Conservation (phyloP, 129 eudicot genomes). For the Ambrosia trifida region DNA sequence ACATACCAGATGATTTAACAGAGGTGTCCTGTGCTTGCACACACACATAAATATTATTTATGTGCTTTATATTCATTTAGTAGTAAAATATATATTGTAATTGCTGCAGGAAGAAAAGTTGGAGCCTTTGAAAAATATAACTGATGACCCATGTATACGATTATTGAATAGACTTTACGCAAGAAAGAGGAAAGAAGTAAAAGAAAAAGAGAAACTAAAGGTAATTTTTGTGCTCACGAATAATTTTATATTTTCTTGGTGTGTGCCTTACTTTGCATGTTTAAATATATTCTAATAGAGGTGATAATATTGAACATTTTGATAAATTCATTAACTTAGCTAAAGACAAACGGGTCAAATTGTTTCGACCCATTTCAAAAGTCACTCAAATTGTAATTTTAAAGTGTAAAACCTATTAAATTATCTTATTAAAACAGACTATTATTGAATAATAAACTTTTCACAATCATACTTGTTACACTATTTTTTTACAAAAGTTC, state of each 20-base stretch:
- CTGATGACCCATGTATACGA: constrained; percentile 87
- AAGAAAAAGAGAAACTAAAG: constrained; percentile 72
- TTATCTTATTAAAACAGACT: background rate
- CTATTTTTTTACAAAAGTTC: background rate
- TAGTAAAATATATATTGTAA: constrained; percentile 10
- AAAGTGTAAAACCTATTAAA: background rate
- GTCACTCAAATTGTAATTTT: too few species aligned
- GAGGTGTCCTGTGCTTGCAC: constrained; percentile 70
- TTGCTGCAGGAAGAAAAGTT: constrained; percentile 79
- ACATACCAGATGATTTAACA: constrained; percentile 92
- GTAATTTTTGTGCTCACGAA: constrained; percentile 32
- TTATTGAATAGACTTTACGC: constrained; percentile 86
- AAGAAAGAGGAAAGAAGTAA: constrained; percentile 86
- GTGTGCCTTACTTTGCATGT: too few species aligned
- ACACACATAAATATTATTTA: background rate
- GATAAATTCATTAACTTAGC: background rate
- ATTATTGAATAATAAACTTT: background rate
- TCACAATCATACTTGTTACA: background rate
- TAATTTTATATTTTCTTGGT: background rate
- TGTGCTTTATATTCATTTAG: constrained; percentile 11
- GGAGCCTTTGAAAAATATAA: constrained; percentile 81
- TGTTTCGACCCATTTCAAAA: too few species aligned
- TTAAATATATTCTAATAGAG: too few species aligned
- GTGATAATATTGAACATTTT: too few species aligned
- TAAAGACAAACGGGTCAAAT: background rate